Evolutionary conservation across 116 monocot species (phyloP).

Genomic region (Zostera marina): DNA sequence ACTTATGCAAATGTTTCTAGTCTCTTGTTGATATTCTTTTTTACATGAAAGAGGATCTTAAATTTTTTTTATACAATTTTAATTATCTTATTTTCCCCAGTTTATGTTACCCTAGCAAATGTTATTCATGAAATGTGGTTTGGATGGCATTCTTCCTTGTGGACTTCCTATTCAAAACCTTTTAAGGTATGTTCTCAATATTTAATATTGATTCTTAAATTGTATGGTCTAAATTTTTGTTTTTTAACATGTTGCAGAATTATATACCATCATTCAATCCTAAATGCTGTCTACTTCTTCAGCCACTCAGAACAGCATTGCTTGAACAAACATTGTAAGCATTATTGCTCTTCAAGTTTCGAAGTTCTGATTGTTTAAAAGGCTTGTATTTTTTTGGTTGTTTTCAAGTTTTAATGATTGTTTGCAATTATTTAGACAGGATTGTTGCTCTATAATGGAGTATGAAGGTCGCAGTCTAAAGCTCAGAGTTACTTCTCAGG

Average conservation of each 20-base stretch:
- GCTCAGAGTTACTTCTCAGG: constrained; percentile 45
- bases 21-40: background rate
- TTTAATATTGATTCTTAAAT: background rate
- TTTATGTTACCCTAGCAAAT: constrained; percentile 22
- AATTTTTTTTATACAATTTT: background rate
- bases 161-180: constrained; percentile 32
- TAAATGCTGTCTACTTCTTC: constrained; percentile 25
- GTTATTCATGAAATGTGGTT: constrained; percentile 72
- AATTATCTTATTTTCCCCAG: constrained; percentile 14
- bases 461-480: constrained; percentile 40
- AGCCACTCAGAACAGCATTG: constrained; percentile 25
- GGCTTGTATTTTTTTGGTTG: background rate
- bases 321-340: constrained; percentile 50
- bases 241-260: constrained; percentile 19
- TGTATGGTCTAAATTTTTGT: background rate
- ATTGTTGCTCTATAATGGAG: constrained; percentile 28
- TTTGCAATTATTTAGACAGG: constrained; percentile 26
- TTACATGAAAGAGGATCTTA: background rate
- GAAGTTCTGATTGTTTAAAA: background rate
- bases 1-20: background rate
- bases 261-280: constrained; percentile 6
- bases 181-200: constrained; percentile 25
- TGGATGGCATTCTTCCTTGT: constrained; percentile 67
- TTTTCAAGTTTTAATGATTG: background rate
- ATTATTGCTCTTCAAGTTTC: background rate